phyloP scores from a whole-genome alignment of 2,329 filamentous ascomycete genomes.

The Xylariales sp. region DNA sequence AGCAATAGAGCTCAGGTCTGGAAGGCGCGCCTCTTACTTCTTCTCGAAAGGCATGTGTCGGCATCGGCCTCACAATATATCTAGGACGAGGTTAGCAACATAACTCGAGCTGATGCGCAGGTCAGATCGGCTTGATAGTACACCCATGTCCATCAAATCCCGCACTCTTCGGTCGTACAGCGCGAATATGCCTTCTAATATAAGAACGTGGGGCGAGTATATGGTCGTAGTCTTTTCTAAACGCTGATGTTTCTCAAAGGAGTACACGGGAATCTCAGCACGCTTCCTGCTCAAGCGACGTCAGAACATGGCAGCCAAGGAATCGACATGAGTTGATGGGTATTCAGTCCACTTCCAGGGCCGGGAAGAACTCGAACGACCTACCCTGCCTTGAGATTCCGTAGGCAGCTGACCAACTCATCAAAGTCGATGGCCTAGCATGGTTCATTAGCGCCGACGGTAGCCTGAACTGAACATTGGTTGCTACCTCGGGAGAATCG shows the following conservation, averaged over 20 bases:
- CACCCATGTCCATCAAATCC: slow-evolving; percentile 86
- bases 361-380: no score
- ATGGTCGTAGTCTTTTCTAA: slow-evolving; percentile 76
- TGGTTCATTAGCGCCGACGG: slow-evolving; percentile 17
- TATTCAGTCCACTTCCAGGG: no score
- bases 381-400: slow-evolving; percentile 88
- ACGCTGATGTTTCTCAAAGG: slow-evolving; percentile 85
- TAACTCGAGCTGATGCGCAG: background rate
- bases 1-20: slow-evolving; percentile 12
- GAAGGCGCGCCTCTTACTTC: slow-evolving; percentile 55
- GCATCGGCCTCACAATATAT: slow-evolving; percentile 96
- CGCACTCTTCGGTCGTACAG: slow-evolving; percentile 82
- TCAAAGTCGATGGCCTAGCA: slow-evolving; percentile 87
- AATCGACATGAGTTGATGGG: background rate
- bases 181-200: slow-evolving; percentile 94
- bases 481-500: slow-evolving; percentile 70
- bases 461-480: slow-evolving; percentile 1
- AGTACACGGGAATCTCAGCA: slow-evolving; percentile 91
- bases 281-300: slow-evolving; percentile 55
- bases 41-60: slow-evolving; percentile 84
- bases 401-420: slow-evolving; percentile 70
- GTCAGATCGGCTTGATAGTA: slow-evolving; percentile 28
- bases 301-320: background rate
- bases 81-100: slow-evolving; percentile 32
- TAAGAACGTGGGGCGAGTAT: slow-evolving; percentile 93